phyloP scores from a whole-genome alignment of 352 stramenopile genomes.

The Pythium rishiriense region DNA sequence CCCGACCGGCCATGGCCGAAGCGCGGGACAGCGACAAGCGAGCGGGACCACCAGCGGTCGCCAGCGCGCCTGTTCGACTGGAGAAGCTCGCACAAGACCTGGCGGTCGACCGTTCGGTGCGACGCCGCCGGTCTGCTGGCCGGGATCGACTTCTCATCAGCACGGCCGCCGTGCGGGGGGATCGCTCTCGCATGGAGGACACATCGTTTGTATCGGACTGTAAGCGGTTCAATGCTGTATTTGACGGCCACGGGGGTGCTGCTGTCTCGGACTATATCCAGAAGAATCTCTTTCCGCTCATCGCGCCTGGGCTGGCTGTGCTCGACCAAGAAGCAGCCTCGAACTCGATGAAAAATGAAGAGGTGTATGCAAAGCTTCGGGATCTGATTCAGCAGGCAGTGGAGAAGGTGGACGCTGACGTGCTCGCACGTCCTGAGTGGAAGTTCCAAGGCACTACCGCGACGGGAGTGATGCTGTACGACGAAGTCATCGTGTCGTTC shows the following conservation, averaged over 20 bases:
- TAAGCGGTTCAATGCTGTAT: constrained; percentile 82
- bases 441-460: constrained; percentile 80
- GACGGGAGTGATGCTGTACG: constrained; percentile 67
- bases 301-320: constrained; percentile 47
- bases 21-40: neutral
- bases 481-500: constrained; percentile 76
- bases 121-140: constrained; percentile 17
- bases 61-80: constrained; percentile 2
- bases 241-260: constrained; percentile 80
- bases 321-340: constrained; percentile 40
- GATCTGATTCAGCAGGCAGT: constrained; percentile 46
- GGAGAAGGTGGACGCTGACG: constrained; percentile 56
- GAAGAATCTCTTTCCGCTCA: constrained; percentile 54
- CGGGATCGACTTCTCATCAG: constrained; percentile 52
- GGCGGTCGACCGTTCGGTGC: constrained; percentile 11
- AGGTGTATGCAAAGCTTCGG: constrained; percentile 35
- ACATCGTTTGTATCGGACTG: constrained; percentile 77
- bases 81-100: constrained; percentile 1
- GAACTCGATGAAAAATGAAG: constrained; percentile 29
- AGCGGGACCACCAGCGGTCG: neutral
- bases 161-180: constrained; percentile 68
- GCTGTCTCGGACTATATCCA: constrained; percentile 68
- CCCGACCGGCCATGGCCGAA: neutral
- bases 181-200: constrained; percentile 84
- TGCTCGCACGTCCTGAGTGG: constrained; percentile 72